A percentile compares a stretch with the other conserved stretches of the same genome.
Conservation (phyloP, 495 filamentous ascomycete genomes). For the Penicillium canariense region DNA sequence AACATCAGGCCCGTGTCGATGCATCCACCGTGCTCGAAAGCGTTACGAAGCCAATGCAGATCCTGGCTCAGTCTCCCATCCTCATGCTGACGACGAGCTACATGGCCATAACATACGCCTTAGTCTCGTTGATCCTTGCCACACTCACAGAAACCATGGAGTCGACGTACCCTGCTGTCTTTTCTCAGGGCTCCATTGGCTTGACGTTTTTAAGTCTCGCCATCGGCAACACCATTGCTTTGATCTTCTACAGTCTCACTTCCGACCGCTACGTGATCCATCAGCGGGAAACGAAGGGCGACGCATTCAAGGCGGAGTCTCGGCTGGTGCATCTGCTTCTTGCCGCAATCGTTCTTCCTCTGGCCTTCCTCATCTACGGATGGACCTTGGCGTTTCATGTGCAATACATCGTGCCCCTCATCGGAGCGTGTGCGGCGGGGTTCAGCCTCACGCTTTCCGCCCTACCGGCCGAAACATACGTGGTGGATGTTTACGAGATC, state of each 20-base stretch:
- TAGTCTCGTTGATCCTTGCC: constrained; percentile 5
- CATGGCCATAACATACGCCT: constrained; percentile 6
- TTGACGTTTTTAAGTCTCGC: constrained; percentile 6
- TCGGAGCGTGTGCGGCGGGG: constrained; percentile 6
- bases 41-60: constrained; percentile 3
- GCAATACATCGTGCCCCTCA: constrained; percentile 9
- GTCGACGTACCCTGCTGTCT: not conserved
- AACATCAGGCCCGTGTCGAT: not conserved
- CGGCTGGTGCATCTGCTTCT: constrained; percentile 6
- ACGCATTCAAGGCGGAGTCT: constrained; percentile 1
- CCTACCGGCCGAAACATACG: constrained; percentile 5
- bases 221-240: constrained; percentile 3
- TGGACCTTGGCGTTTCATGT: constrained; percentile 8
- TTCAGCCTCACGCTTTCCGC: constrained; percentile 2
- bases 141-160: constrained; percentile 4
- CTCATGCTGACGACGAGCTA: constrained; percentile 5
- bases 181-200: constrained; percentile 1
- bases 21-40: constrained; percentile 4
- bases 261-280: constrained; percentile 6
- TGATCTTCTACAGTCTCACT: constrained; percentile 7
- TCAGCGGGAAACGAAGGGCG: not conserved
- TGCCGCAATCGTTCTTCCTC: not conserved
- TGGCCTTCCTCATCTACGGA: constrained; percentile 5
- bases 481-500: constrained; percentile 7
- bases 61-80: constrained; percentile 1